These are phyloP conservation scores for Naumovozyma dairenensis DNA, from an alignment of 805 yeast genomes.

Conservation along the genomic window DNA sequence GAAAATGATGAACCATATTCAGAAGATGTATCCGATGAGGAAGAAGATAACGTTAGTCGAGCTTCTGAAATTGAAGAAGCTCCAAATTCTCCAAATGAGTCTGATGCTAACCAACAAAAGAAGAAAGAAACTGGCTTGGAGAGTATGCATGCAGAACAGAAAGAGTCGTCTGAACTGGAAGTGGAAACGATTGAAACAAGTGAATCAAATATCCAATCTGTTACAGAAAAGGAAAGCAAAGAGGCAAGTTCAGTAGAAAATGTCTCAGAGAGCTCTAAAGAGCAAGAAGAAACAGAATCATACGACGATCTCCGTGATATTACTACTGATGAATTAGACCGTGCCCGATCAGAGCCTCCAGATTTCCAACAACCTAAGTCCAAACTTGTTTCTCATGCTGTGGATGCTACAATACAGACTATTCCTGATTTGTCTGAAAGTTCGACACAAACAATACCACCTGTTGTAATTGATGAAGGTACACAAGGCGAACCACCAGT, in stretches of 20 bases:
- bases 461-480: constrained; percentile 1
- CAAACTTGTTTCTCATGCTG: background rate
- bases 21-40: background rate
- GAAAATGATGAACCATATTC: background rate
- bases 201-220: constrained; percentile 3
- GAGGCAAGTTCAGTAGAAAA: too few species aligned
- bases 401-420: constrained; percentile 9
- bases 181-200: background rate
- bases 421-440: constrained; percentile 8
- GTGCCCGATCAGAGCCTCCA: too few species aligned
- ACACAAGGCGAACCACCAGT: constrained; percentile 5
- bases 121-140: background rate
- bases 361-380: background rate
- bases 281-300: constrained; percentile 12
- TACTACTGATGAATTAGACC: constrained; percentile 13
- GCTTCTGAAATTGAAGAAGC: background rate
- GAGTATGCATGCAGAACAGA: constrained; percentile 3
- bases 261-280: background rate
- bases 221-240: too few species aligned
- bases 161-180: background rate
- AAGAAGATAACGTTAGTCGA: too few species aligned
- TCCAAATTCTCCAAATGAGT: background rate
- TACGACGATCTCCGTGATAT: constrained; percentile 18
- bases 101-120: background rate
- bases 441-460: constrained; percentile 18